These are phyloP conservation scores for Arabidopsis suecica DNA, from an alignment of 345 rosid species.

Conservation along the genomic window DNA sequence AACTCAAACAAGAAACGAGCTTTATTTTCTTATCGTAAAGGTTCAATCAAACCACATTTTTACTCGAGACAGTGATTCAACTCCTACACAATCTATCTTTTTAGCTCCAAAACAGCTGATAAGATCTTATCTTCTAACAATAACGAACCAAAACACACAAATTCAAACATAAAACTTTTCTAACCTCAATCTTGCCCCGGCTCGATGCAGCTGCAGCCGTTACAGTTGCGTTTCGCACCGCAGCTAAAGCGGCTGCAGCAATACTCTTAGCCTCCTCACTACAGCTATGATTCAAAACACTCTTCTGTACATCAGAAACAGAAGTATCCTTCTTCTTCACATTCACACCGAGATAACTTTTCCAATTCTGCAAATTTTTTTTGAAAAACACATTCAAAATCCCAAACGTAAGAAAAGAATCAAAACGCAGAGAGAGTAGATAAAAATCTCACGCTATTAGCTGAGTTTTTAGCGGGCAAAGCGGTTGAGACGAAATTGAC, in stretches of 20 bases:
- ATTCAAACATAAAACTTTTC: too few species aligned
- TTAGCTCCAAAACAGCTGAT: too few species aligned
- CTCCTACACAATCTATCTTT: too few species aligned
- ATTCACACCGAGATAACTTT: conserved; percentile 36
- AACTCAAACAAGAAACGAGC: too few species aligned
- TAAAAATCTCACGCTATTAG: conserved; percentile 45
- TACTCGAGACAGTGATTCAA: too few species aligned
- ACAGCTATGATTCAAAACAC: conserved; percentile 37
- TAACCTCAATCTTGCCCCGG: too few species aligned
- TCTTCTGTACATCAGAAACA: conserved; percentile 31
- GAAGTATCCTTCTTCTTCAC: conserved; percentile 32
- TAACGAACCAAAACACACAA: too few species aligned
- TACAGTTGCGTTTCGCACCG: conserved; percentile 80
- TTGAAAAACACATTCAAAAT: neutral
- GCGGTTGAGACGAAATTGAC: conserved; percentile 39
- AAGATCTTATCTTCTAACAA: too few species aligned
- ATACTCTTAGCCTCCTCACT: conserved; percentile 68
- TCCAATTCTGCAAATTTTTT: conserved; percentile 34
- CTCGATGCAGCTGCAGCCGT: conserved; percentile 48
- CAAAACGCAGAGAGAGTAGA: neutral
- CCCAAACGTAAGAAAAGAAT: neutral
- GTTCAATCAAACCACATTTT: neutral
- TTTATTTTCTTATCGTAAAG: neutral
- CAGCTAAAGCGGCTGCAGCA: conserved; percentile 89
- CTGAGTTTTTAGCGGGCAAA: conserved; percentile 32